Conservation (phyloP, 371 early-diverging fungal species). For the Mortierella sp. region DNA sequence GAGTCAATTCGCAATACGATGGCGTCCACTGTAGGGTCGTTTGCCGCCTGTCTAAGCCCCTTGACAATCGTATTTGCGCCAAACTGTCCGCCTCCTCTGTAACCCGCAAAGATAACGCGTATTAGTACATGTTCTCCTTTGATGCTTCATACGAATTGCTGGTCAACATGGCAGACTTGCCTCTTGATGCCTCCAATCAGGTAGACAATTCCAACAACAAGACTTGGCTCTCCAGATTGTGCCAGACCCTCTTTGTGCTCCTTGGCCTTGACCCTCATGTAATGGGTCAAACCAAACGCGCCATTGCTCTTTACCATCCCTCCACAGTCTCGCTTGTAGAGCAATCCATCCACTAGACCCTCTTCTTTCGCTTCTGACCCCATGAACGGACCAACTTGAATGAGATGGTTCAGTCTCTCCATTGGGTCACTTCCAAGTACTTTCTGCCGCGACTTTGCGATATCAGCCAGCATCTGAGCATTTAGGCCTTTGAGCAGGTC, state of each 20-base stretch:
- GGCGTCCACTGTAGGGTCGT: conserved; percentile 58
- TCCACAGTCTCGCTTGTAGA: conserved; percentile 52
- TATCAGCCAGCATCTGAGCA: conserved; percentile 56
- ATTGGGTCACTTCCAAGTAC: conserved; percentile 50
- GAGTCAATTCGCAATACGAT: conserved; percentile 70
- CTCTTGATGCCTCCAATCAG: conserved; percentile 61
- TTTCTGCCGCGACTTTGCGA: conserved; percentile 56
- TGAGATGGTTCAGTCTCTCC: conserved; percentile 46
- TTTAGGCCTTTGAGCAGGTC: conserved; percentile 58
- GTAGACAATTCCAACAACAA: conserved; percentile 67
- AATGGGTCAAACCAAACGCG: conserved; percentile 47
- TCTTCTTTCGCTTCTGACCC: conserved; percentile 50
- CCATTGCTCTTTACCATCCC: conserved; percentile 47
- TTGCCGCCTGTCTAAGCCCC: conserved; percentile 62
- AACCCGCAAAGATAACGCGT: too few species aligned
- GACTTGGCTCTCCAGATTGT: conserved; percentile 38
- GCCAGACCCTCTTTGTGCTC: conserved; percentile 40
- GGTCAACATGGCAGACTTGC: conserved; percentile 1
- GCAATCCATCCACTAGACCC: conserved; percentile 49
- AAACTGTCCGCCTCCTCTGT: conserved; percentile 57
- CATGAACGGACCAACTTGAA: conserved; percentile 53
- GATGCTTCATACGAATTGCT: too few species aligned
- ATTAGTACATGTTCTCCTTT: too few species aligned
- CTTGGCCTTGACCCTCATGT: conserved; percentile 46
- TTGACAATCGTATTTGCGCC: conserved; percentile 58